A percentile compares a stretch with the other conserved stretches of the same genome.
phyloP scores from a whole-genome alignment of 2,329 filamentous ascomycete species.

The Scedosporium boydii region DNA sequence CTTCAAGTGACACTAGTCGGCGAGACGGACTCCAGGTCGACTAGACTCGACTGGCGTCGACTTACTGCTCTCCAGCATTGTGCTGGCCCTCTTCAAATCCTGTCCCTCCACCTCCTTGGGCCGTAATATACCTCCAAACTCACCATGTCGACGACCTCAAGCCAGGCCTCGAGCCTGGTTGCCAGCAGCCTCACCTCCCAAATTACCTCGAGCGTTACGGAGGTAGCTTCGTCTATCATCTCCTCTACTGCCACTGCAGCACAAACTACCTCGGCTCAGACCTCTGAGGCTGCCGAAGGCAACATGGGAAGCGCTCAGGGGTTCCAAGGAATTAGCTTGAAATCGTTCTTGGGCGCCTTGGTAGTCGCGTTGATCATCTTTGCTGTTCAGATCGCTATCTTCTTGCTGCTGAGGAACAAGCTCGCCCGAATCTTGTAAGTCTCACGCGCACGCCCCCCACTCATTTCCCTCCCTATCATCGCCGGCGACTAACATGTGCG shows the following conservation, averaged over 20 bases:
- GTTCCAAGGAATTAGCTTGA: conserved; percentile 32
- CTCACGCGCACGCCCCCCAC: conserved; percentile 3
- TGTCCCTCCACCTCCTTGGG: not conserved
- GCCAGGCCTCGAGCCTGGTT: not conserved
- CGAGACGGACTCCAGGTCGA: not conserved
- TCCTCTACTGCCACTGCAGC: conserved; percentile 8
- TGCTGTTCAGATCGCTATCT: conserved; percentile 55
- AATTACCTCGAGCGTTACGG: not conserved
- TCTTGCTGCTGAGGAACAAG: conserved; percentile 68
- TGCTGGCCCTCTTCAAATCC: not conserved
- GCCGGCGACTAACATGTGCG: conserved; percentile 9
- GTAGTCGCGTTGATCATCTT: conserved; percentile 54
- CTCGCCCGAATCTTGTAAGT: conserved; percentile 74
- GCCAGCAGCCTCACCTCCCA: not conserved
- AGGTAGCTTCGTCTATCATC: conserved; percentile 3
- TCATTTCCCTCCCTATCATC: not conserved
- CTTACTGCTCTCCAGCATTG: not conserved
- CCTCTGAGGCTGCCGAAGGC: not conserved
- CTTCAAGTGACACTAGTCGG: too few relatives aligned
- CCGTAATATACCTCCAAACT: too few relatives aligned
- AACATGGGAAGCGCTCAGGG: conserved; percentile 13
- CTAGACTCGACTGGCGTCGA: not conserved
- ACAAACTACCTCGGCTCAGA: not conserved
- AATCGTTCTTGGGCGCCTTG: conserved; percentile 57
- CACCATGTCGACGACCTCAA: not conserved